Evolutionary conservation across 805 yeast genomes (phyloP), one percentile per base, ranked within the genome.

Genomic region (Metschnikowia sp.): DNA sequence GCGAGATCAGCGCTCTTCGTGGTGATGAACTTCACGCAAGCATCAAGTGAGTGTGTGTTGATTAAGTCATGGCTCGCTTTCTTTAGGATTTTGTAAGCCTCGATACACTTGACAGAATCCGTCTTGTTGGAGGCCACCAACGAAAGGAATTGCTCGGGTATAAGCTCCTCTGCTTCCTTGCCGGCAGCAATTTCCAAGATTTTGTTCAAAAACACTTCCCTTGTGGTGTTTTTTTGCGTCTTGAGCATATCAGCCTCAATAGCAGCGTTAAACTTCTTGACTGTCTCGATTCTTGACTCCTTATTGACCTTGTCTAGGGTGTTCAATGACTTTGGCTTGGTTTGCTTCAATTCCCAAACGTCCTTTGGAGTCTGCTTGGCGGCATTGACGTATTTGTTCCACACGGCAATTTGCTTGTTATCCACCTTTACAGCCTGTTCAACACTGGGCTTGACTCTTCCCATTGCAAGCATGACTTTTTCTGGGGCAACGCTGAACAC

Each of bases 401-500:
- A 92, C 52, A 78, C 76, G 28, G 76, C 70, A 41, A 88, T 81
- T 65, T 90, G 96, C 19, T 72, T 72, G 59, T 79, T 81, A 63
- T 89, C 96, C 37, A 84, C 75, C 54, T 79, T 79, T 45, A 86
- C 70, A 9, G 96, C 79, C 59, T 82, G 75, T 54, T 76, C 77
- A 39, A 86, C 65, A 48, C 86, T 75, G 44, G 98, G 98, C 68
- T 91, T 92, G 50, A 76, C 72, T 42, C 87, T 81, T 52, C 98
- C 98, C 66, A 91, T 69, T 2, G 97, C 97, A 49, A 75, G 76
- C 47, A 92, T 72, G 9, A 90, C 98, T 58, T 84, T 83, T 51
- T 84, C 91, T 10, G 98, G 97, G 42, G 77, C 80, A 35, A 91
- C 96, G 51, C 82, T 75, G 68, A 91, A 90, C 38, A 91, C 72